Base-by-base conservation (phyloP, 2,329 filamentous ascomycete species). In the Hymenoscyphus scutula region DNA sequence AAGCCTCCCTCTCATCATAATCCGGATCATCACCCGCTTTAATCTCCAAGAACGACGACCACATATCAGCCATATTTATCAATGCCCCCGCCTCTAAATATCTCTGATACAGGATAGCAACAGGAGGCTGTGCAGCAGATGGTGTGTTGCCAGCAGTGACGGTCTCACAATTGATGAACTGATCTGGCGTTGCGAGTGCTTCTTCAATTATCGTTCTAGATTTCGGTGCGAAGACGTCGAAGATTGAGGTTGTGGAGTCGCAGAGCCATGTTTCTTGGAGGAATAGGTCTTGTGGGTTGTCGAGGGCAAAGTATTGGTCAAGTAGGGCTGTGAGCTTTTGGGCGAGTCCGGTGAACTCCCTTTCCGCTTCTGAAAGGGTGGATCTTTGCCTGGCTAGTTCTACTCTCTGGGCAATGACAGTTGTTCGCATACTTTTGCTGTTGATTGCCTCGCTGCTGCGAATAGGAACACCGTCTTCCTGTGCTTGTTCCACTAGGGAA, bases 371-470 rank as follows among this genome's bases (percentile, higher is more conserved):
- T 0, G 89, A 90, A 30, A 94, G 80, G 3, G 84, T 80, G 1
- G 89, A 86, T 67, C 88, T 87, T 73, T 92, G 88, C 66, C 86
- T 89, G 76, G 89, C 91, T 48, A 95, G 80, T 71, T 92, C 88
- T 19, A 95, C 90, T 72, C 90, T 90, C 72, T 94, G 90, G 17
- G 90, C 90, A 58, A 94, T 86, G 34, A 94, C 85, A 0, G 91
- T 94, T 1, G 90, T 91, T 53, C 91, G 83, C 48, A 91, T 77
- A 53, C 89, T 86, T 67, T 86, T 87, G 76, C 83, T 84, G 66
- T 89, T 87, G 11, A 89, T 82, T 69, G 88, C 88, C 74, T 95
- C 90, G 73, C 88, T 89, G 76, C 88, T 96, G 65, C 88, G 86
- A 32, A 96, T 80, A 3, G 80, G 76, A 41, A 78, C 79, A 10